Conservation (phyloP, 139 green algal species). For the Limnomonas spitsbergensis region DNA sequence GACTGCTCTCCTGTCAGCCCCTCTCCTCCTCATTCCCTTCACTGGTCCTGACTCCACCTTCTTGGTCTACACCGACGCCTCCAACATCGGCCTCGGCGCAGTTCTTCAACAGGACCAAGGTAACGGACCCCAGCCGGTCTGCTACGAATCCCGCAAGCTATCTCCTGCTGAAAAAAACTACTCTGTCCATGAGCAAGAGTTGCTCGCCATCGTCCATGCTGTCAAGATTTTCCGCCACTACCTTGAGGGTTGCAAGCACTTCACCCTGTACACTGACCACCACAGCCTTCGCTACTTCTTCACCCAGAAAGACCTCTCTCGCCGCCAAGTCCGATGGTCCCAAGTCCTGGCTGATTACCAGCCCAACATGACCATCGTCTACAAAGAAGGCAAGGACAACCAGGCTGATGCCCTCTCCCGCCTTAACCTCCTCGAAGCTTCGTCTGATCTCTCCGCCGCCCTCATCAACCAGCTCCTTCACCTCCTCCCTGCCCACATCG, state of each 20-base stretch:
- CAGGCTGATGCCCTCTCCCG: slow-evolving; percentile 38
- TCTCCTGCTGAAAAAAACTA: slow-evolving; percentile 43
- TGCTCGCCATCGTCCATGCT: slow-evolving; percentile 40
- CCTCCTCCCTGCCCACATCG: background rate
- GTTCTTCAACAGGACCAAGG: slow-evolving; percentile 33
- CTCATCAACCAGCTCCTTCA: background rate
- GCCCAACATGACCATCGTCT: slow-evolving; percentile 23
- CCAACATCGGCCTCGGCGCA: slow-evolving; percentile 26
- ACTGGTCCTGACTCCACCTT: slow-evolving; percentile 3
- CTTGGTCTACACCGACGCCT: slow-evolving; percentile 34
- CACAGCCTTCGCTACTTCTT: slow-evolving; percentile 32
- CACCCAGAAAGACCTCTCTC: slow-evolving; percentile 27
- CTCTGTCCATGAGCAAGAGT: slow-evolving; percentile 37
- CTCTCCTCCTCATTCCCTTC: slow-evolving; percentile 1
- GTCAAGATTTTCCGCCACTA: slow-evolving; percentile 42
- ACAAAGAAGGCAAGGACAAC: slow-evolving; percentile 36
- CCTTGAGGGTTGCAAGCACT: slow-evolving; percentile 24
- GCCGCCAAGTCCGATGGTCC: slow-evolving; percentile 35
- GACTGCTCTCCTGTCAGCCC: background rate
- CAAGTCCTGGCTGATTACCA: slow-evolving; percentile 33
- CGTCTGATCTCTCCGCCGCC: background rate
- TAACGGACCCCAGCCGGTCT: slow-evolving; percentile 19
- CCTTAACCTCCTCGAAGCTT: background rate
- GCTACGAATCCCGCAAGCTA: slow-evolving; percentile 38
- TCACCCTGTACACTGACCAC: slow-evolving; percentile 34